Base-by-base conservation (phyloP, 169 alveolate species). In the Condylostoma magnum region DNA sequence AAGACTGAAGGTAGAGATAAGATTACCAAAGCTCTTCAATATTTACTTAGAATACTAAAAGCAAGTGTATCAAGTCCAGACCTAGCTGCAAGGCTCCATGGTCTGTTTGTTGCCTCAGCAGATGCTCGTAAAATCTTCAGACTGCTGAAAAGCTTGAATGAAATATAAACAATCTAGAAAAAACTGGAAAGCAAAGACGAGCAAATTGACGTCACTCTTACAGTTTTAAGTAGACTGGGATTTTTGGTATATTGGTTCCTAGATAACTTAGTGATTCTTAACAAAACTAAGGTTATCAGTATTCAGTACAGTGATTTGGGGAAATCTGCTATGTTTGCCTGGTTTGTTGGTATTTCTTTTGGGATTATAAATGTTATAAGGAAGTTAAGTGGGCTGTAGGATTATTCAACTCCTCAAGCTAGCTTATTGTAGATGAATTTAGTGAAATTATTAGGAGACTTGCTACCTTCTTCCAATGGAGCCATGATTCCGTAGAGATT, bases 1-100 rank as follows among this genome's bases (percentile, higher is more conserved):
- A 47, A 15, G 36, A 69, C 12, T 65, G 93, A 83, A 80, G 93
- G 90, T 4, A 86, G 93, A 80, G 93, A 86, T 54, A 86, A 86
- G 48, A 77, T 86, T 55, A 73, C 89, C 79, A 86, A 86, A 48
- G 93, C 82, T 10, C 77, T 86, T 52, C 76, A 86, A 75, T 80
- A 83, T 54, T 85, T 77, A 8, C 65, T 79, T 10, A 60, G 90
- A 58, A 50, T 79, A 56, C 36, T 86, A 51, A 86, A 76, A 55
- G 77, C 82, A 77, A 46, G 60, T 37, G 53, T 53, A 4, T 55
- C 68, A 18, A 70, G 38, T 41, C 65, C 22, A 36, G 75, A 68
- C n/a, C 69, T 76, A 55, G 82, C 77, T n/a, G 70, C 76, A 50
- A 51, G 82, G 43, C 77, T 87, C 71, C 48, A 58, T 34, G 75